Evolutionary conservation across 306 rosid species (phyloP).

Genomic region (Mimosa bimucronata): DNA sequence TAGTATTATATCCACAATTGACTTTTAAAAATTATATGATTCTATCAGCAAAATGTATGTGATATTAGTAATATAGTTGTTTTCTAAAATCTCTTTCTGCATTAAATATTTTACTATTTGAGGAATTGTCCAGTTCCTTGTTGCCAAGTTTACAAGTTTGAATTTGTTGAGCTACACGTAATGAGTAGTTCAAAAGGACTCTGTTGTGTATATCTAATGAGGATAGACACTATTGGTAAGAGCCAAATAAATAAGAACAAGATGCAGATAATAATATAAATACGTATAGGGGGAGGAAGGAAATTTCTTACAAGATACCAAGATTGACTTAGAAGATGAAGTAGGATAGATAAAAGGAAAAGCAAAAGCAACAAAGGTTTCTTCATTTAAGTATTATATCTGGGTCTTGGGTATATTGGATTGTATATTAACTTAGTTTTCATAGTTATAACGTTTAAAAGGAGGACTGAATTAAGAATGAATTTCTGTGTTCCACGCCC

Average conservation of each 20-base stretch:
- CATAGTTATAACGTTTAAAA: neutral
- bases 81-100: neutral
- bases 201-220: neutral
- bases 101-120: neutral
- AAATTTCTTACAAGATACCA: neutral
- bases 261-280: neutral
- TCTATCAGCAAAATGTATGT: neutral
- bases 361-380: neutral
- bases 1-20: neutral
- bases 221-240: neutral
- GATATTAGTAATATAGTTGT: neutral
- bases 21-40: too few species aligned
- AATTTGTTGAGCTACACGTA: neutral
- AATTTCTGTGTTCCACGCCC: neutral
- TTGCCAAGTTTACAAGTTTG: neutral
- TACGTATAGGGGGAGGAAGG: neutral
- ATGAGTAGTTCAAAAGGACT: neutral
- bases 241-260: neutral
- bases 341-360: neutral
- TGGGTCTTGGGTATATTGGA: neutral
- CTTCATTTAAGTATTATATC: neutral
- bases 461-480: neutral
- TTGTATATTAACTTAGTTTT: too few species aligned
- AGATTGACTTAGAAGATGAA: neutral
- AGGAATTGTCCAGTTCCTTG: neutral